These are phyloP conservation scores for Termitomyces sp. DNA, from an alignment of 768 basidiomycete species.

Conservation along the genomic window DNA sequence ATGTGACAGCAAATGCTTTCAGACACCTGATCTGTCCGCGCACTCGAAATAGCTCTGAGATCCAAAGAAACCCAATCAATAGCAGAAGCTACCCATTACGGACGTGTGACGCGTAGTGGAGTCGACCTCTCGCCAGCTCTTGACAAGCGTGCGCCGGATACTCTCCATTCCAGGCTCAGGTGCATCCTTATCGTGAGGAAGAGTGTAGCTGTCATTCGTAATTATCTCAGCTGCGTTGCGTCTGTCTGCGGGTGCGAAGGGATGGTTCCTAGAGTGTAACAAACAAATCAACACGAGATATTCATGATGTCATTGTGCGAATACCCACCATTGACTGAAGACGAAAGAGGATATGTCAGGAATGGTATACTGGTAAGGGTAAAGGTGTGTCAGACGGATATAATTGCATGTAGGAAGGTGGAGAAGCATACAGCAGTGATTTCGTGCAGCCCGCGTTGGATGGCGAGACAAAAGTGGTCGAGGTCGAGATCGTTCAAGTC, in stretches of 20 bases:
- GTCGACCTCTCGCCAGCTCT: conserved; percentile 16
- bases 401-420: background rate
- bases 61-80: background rate
- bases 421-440: conserved; percentile 56
- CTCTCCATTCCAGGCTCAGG: conserved; percentile 13
- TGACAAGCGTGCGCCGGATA: conserved; percentile 13
- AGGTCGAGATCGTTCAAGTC: conserved; percentile 66
- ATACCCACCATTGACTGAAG: conserved; percentile 37
- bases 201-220: background rate
- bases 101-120: conserved; percentile 10
- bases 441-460: conserved; percentile 66
- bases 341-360: conserved; percentile 48
- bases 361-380: conserved; percentile 38
- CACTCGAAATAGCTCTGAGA: background rate
- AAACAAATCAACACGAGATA: background rate
- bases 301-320: background rate
- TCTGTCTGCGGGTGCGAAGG: conserved; percentile 49
- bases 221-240: background rate
- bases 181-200: conserved; percentile 8
- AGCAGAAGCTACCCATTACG: too few species aligned
- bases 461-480: conserved; percentile 60
- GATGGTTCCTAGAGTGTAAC: conserved; percentile 46
- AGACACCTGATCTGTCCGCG: background rate
- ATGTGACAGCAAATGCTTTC: background rate
- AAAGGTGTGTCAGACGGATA: conserved; percentile 1